phyloP scores from a whole-genome alignment of 495 filamentous ascomycete species.

The Xylaria flabelliformis region DNA sequence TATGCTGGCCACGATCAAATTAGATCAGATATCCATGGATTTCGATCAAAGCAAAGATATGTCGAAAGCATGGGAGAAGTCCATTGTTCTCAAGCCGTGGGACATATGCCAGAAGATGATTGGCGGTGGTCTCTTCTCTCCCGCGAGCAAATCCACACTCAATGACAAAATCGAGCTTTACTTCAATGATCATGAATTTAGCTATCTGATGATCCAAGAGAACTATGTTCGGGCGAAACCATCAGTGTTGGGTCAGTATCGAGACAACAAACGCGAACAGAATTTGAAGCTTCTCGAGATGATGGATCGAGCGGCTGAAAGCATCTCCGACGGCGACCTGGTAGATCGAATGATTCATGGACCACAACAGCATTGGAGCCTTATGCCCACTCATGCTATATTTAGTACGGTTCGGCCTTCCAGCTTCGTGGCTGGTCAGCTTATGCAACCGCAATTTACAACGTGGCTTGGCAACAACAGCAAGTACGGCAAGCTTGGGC shows the following conservation, averaged over 20 bases:
- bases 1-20: conserved; percentile 92
- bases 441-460: conserved; percentile 72
- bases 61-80: conserved; percentile 98
- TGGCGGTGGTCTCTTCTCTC: conserved; percentile 82
- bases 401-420: conserved; percentile 94
- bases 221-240: conserved; percentile 91
- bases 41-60: conserved; percentile 86
- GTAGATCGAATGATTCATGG: conserved; percentile 99
- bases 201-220: conserved; percentile 95
- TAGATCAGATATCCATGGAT: conserved; percentile 79
- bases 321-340: conserved; percentile 96
- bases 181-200: conserved; percentile 99
- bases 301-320: conserved; percentile 84
- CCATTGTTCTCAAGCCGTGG: conserved; percentile 95
- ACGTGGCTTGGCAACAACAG: conserved; percentile 95
- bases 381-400: conserved; percentile 97
- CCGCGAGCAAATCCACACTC: conserved; percentile 78
- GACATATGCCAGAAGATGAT: conserved; percentile 95
- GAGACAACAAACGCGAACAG: conserved; percentile 61
- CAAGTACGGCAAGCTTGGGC: conserved; percentile 82
- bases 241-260: conserved; percentile 62
- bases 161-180: conserved; percentile 99
- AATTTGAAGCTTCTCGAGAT: conserved; percentile 84
- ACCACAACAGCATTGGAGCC: conserved; percentile 94
- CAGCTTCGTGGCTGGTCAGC: conserved; percentile 83